Base-by-base conservation (phyloP, 2,329 filamentous ascomycete genomes). In the Colletotrichum brevisporum region DNA sequence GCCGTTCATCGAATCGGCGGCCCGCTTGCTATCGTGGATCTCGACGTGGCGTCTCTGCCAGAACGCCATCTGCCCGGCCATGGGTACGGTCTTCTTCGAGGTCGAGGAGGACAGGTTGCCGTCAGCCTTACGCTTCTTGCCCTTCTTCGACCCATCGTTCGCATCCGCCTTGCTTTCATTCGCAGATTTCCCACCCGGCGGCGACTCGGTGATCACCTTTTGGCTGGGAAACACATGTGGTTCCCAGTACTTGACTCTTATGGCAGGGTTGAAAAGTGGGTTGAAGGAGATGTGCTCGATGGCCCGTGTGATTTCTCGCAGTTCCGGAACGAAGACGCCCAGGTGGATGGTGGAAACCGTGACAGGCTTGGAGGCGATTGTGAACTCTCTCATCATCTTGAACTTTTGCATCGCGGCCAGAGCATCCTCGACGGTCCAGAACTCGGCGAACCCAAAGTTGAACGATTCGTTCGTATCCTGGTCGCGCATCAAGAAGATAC, bases 391-490 rank as follows among this genome's bases (percentile, higher is more conserved):
- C 31, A 91, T 89, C 41, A 90, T 91, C 47, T 89, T 89, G 73
- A 92, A 91, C 73, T 94, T 93, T 24, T 87, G 85, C 75, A 95
- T 82, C 4, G 94, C 94, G 24, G 90, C 91, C 77, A 90, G 87
- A 2, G 94, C 92, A 78, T 96, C 93, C 77, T 92, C 89, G 18
- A 94, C 83, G 0, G 89, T 92, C 74, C 89, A 91, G 76, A 95
- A 97, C 78, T 97, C 94, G 1, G 91, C 94, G 79, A 97, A 97
- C 0, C 93, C 94, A 74, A 94, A 97, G 73, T 91, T 89, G 85
- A 92, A 93, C 59, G 91, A 94, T 69, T 93, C 90, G 63, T 93
- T 88, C 4, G 86, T 91, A 69, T 84, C 85, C 52, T 90, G 86
- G 76, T 95, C 92, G 63, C 94, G 89, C 74, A 96, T 90, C 27